A percentile compares a stretch with the other conserved stretches of the same genome.
These are phyloP conservation scores for Cladosporium sp. DNA, from an alignment of 2,329 filamentous ascomycete genomes.

Conservation along the genomic window DNA sequence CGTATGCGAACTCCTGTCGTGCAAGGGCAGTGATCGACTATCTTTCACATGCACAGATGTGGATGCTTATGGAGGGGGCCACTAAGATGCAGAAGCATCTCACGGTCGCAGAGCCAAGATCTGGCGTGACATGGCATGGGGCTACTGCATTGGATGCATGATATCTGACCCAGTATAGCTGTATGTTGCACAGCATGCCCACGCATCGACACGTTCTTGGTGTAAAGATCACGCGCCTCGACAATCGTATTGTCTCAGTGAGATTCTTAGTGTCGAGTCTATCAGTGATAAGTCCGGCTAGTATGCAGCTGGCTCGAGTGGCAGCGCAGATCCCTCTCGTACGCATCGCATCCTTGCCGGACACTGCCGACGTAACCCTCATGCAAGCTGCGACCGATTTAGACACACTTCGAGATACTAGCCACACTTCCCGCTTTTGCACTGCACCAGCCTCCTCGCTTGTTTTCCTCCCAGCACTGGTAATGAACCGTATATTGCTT, in stretches of 20 bases:
- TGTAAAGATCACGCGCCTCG: not conserved
- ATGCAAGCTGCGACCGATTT: constrained; percentile 5
- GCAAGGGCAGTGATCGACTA: not conserved
- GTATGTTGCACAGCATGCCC: not conserved
- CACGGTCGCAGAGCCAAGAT: constrained; percentile 4
- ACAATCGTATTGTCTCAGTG: constrained; percentile 8
- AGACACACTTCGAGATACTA: not conserved
- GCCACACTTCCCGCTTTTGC: constrained; percentile 2
- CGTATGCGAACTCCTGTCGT: not conserved
- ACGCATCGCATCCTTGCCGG: not conserved
- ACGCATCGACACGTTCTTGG: constrained; percentile 4
- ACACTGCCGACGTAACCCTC: not conserved
- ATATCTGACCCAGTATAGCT: not conserved
- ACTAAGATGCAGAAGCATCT: constrained; percentile 3
- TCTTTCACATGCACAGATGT: constrained; percentile 1
- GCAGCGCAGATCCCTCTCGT: not conserved
- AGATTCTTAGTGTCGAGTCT: constrained; percentile 6
- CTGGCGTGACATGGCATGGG: not conserved
- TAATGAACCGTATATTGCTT: constrained; percentile 3
- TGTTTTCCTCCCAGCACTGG: not conserved
- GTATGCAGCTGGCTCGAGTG: constrained; percentile 1
- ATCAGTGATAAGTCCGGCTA: not conserved
- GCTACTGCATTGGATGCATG: not conserved
- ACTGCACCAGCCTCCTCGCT: constrained; percentile 3
- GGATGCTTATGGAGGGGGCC: not conserved